Evolutionary conservation across 805 yeast genomes (phyloP).

Genomic region (Isabelozyma heimii): DNA sequence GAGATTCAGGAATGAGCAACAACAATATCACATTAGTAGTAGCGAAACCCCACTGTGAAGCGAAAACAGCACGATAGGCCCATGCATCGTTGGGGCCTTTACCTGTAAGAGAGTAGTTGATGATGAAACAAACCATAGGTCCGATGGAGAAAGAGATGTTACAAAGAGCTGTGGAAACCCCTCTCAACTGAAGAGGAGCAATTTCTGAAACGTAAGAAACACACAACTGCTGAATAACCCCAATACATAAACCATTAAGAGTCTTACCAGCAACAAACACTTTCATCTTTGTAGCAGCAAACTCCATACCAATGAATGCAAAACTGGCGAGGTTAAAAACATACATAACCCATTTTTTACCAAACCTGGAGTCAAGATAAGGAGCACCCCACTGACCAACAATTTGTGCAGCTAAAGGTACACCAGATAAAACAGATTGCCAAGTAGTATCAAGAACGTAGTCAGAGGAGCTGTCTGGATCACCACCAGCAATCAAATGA

Average conservation of each 20-base stretch:
- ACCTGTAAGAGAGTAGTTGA: not conserved
- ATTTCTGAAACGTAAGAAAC: slow-evolving; percentile 7
- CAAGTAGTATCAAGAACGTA: slow-evolving; percentile 3
- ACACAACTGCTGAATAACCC: slow-evolving; percentile 3
- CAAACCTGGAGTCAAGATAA: slow-evolving; percentile 3
- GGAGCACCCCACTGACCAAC: slow-evolving; percentile 3
- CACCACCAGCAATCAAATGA: not conserved
- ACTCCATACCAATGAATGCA: slow-evolving; percentile 6
- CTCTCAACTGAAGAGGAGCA: slow-evolving; percentile 4
- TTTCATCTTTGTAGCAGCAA: slow-evolving; percentile 2
- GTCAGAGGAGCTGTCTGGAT: not conserved
- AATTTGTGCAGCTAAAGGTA: slow-evolving; percentile 1
- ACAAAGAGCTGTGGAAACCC: slow-evolving; percentile 3
- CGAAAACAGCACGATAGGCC: slow-evolving; percentile 3
- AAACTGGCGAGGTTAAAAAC: not conserved
- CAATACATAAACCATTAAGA: slow-evolving; percentile 5
- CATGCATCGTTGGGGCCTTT: not conserved
- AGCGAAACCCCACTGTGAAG: slow-evolving; percentile 7
- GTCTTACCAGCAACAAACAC: slow-evolving; percentile 6
- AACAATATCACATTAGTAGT: slow-evolving; percentile 1
- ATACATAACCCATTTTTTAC: slow-evolving; percentile 4
- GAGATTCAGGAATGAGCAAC: not conserved
- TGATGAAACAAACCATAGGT: slow-evolving; percentile 4
- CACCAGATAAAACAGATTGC: slow-evolving; percentile 4
- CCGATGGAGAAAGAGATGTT: slow-evolving; percentile 6